A percentile compares a stretch with the other conserved stretches of the same genome.
These are phyloP conservation scores for Hamamelis virginiana DNA, from an alignment of 164 flowering plant species.

Conservation along the genomic window DNA sequence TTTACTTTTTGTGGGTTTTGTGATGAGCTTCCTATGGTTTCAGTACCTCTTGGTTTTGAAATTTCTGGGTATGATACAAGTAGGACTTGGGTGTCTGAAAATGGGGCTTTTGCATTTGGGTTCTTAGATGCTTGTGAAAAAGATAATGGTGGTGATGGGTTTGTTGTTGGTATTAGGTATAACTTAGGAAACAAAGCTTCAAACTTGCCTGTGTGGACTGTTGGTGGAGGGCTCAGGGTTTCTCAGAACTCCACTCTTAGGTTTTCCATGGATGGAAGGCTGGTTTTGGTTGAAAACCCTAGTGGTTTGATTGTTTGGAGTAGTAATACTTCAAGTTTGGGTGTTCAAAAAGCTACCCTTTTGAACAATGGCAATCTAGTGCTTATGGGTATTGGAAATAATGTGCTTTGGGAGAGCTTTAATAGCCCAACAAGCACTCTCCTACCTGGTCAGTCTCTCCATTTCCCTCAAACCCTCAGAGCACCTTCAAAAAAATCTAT, in stretches of 20 bases:
- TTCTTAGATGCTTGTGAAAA: constrained; percentile 32
- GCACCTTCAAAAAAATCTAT: constrained; percentile 43
- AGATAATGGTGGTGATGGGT: constrained; percentile 31
- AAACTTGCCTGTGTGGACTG: constrained; percentile 49
- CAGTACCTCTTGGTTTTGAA: constrained; percentile 46
- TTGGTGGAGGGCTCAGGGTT: constrained; percentile 53
- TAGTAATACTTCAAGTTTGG: constrained; percentile 45
- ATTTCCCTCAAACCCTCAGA: constrained; percentile 42
- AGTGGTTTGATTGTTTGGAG: constrained; percentile 41
- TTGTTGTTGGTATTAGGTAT: constrained; percentile 47
- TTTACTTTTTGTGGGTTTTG: constrained; percentile 27
- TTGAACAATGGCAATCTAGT: constrained; percentile 53
- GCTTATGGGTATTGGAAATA: constrained; percentile 26
- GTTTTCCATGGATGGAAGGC: constrained; percentile 46
- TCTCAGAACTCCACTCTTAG: constrained; percentile 43
- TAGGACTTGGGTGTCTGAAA: constrained; percentile 47
- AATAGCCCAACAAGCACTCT: constrained; percentile 49
- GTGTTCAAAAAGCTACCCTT: constrained; percentile 44
- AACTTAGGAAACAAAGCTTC: constrained; percentile 34
- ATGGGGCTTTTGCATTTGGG: constrained; percentile 57
- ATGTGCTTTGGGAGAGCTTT: constrained; percentile 55
- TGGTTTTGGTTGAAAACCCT: constrained; percentile 38
- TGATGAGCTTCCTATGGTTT: constrained; percentile 29
- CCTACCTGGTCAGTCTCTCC: constrained; percentile 50
- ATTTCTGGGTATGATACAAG: constrained; percentile 38